phyloP scores from a whole-genome alignment of 345 rosid species.

The Dimocarpus longan region DNA sequence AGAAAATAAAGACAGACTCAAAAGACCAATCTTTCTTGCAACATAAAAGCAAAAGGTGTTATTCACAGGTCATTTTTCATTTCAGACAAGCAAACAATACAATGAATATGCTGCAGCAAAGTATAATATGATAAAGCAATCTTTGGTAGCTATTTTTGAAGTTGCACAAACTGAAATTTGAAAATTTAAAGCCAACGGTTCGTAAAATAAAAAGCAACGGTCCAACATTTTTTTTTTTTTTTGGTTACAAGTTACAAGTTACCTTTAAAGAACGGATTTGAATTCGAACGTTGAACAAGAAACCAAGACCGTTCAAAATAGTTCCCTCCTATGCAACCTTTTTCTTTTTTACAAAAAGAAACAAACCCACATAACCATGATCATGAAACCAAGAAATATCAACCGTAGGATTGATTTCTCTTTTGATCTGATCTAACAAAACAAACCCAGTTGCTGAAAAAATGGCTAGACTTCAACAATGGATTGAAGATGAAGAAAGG shows the following conservation, averaged over 20 bases:
- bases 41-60: constrained; percentile 52
- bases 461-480: not conserved
- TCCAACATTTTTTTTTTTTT: constrained; percentile 26
- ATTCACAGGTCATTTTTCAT: constrained; percentile 44
- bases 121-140: constrained; percentile 16
- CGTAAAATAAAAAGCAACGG: constrained; percentile 46
- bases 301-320: constrained; percentile 35
- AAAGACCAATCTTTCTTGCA: constrained; percentile 30
- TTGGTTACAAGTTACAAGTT: constrained; percentile 19
- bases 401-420: constrained; percentile 22
- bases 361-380: constrained; percentile 15
- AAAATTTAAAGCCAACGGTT: constrained; percentile 45
- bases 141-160: constrained; percentile 5
- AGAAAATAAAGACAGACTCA: constrained; percentile 25
- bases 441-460: constrained; percentile 22
- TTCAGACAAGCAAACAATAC: constrained; percentile 35
- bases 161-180: constrained; percentile 31
- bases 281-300: constrained; percentile 41
- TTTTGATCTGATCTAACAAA: constrained; percentile 19
- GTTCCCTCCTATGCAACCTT: constrained; percentile 43
- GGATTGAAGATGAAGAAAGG: constrained; percentile 3
- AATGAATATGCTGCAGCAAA: constrained; percentile 22
- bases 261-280: constrained; percentile 48
- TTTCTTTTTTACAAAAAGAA: constrained; percentile 24
- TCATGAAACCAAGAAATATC: not conserved